Percentiles rank a stretch among this genome's conserved stretches.
Evolutionary conservation across 2,329 filamentous ascomycete genomes (phyloP).

Genomic region (Nemania serpens): DNA sequence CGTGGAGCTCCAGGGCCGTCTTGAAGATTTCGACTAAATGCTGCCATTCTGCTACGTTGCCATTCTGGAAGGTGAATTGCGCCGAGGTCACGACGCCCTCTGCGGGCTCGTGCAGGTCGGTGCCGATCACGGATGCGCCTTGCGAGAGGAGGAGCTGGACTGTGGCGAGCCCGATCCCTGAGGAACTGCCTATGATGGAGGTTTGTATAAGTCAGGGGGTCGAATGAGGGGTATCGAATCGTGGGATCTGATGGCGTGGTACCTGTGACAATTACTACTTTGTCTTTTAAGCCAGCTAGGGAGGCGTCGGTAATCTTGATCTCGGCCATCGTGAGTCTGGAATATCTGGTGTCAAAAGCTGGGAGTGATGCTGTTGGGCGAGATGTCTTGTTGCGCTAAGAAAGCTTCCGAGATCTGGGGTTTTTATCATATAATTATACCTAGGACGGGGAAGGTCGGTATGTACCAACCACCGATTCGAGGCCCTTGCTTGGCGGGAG

Average conservation of each 20-base stretch:
- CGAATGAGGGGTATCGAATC: neutral
- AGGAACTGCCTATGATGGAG: slow-evolving; percentile 53
- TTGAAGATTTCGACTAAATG: slow-evolving; percentile 58
- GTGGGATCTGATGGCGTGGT: slow-evolving; percentile 13
- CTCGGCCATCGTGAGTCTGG: slow-evolving; percentile 46
- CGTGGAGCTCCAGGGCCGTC: slow-evolving; percentile 61
- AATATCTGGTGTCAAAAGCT: neutral
- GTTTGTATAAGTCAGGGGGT: neutral
- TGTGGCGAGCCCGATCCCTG: slow-evolving; percentile 64
- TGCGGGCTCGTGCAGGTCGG: slow-evolving; percentile 53
- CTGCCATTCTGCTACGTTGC: slow-evolving; percentile 56
- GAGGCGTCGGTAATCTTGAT: slow-evolving; percentile 52
- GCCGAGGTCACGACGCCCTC: slow-evolving; percentile 31
- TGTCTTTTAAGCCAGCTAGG: slow-evolving; percentile 49
- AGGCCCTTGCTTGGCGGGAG: too few relatives aligned
- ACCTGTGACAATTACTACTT: slow-evolving; percentile 60
- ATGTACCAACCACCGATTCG: too few relatives aligned
- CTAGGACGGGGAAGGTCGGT: too few relatives aligned
- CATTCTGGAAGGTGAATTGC: slow-evolving; percentile 48
- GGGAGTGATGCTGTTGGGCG: too few relatives aligned
- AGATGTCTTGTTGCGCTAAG: too few relatives aligned
- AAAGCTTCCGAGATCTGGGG: too few relatives aligned
- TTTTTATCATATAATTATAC: too few relatives aligned
- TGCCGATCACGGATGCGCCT: slow-evolving; percentile 60
- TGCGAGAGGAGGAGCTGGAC: slow-evolving; percentile 54